A percentile compares a stretch with the other conserved stretches of the same genome.
These are phyloP conservation scores for Neostapfia colusana DNA, from an alignment of 176 grass and related monocot species.

Conservation along the genomic window DNA sequence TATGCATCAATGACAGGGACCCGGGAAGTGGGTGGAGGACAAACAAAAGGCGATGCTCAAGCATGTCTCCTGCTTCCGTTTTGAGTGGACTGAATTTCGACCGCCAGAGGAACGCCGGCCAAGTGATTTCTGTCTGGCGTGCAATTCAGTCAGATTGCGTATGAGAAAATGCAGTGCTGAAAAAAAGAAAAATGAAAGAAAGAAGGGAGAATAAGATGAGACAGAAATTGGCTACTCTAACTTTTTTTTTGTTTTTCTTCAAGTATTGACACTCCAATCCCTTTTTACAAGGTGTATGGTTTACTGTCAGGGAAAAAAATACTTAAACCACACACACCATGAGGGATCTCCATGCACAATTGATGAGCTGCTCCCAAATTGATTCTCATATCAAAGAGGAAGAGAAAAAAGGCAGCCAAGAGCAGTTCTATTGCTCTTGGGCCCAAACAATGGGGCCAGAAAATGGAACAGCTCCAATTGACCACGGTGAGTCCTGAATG, in stretches of 20 bases:
- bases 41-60: slow-evolving; percentile 4
- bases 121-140: neutral
- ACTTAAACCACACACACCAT: slow-evolving; percentile 44
- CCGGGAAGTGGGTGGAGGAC: slow-evolving; percentile 23
- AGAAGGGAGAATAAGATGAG: no score
- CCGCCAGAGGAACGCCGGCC: slow-evolving; percentile 19
- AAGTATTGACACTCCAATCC: slow-evolving; percentile 27
- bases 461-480: neutral
- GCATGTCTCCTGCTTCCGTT: neutral
- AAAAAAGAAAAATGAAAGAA: no score
- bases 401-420: slow-evolving; percentile 3
- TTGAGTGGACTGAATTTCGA: neutral
- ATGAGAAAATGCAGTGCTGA: neutral
- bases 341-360: slow-evolving; percentile 37
- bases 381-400: slow-evolving; percentile 12
- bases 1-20: neutral
- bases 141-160: neutral
- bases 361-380: neutral
- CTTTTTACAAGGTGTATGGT: slow-evolving; percentile 41
- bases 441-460: slow-evolving; percentile 35
- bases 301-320: neutral
- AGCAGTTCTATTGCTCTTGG: slow-evolving; percentile 31
- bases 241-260: neutral
- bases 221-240: neutral
- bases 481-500: neutral